These are phyloP conservation scores for Pilatotrama ljubarskyi DNA, from an alignment of 768 basidiomycete genomes.

Conservation along the genomic window DNA sequence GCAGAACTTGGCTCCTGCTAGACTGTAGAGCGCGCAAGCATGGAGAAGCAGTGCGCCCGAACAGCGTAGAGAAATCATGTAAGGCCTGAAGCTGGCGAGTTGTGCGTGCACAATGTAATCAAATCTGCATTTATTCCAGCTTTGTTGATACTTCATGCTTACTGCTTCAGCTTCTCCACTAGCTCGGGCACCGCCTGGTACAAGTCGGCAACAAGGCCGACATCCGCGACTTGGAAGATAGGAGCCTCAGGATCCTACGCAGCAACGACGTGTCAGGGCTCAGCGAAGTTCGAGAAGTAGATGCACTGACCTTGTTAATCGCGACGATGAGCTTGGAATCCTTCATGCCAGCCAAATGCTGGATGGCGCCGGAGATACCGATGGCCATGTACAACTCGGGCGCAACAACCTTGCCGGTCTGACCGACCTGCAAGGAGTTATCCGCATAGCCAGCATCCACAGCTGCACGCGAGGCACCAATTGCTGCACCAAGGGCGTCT, in stretches of 20 bases:
- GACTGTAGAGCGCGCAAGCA: neutral
- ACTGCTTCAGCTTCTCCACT: conserved; percentile 74
- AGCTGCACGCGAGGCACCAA: conserved; percentile 97
- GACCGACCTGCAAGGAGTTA: conserved; percentile 97
- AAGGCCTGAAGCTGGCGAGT: too few species aligned
- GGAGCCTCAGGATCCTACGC: conserved; percentile 92
- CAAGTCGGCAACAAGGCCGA: conserved; percentile 91
- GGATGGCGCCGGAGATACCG: conserved; percentile 98
- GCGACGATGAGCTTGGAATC: conserved; percentile 98
- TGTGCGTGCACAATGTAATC: too few species aligned
- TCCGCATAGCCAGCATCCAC: conserved; percentile 98
- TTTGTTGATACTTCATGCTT: neutral
- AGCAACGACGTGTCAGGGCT: neutral
- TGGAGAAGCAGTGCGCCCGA: too few species aligned
- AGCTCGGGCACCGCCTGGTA: conserved; percentile 92
- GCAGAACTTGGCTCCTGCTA: neutral
- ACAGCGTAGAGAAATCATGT: too few species aligned
- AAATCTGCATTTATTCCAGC: too few species aligned
- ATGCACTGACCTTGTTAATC: conserved; percentile 79
- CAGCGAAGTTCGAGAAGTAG: neutral
- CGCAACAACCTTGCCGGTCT: conserved; percentile 98
- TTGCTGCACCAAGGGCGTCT: conserved; percentile 89
- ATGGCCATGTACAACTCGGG: conserved; percentile 95
- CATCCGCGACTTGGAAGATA: conserved; percentile 98
- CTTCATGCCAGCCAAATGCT: conserved; percentile 99